Evolutionary conservation across 106 monocot species (phyloP), one percentile per base, ranked within the genome.

Genomic region (Dendrobium huoshanense): DNA sequence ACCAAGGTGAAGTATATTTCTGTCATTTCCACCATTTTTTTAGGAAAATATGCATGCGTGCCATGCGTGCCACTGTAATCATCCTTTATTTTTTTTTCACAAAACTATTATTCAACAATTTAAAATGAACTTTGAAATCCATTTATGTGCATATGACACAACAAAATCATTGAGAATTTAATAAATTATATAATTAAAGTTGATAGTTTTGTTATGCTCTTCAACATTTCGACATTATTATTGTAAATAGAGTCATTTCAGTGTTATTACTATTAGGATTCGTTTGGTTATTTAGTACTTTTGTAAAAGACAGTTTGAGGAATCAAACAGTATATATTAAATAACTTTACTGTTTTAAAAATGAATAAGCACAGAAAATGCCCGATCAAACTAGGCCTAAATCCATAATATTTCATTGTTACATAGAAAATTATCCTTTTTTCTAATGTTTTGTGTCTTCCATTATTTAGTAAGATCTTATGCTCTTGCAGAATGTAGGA

Each of bases 1-100:
- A 84, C 15, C 78, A 84, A 82, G 92, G 91, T 96, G 80, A 3
- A 33, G 2, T 19, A 19, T 55, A 7, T 58, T 5, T 4, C 79
- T 31, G 3, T 43, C 74, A 41, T 68, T 31, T 11, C 65, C n/a
- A 75, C 33, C 29, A 25, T 48, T 59, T 55, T 67, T 67, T 67
- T 29, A 25, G 18, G 8, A 10, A 25, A 18, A 68, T 4, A 7
- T 49, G 44, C 9, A 2, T 19, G 13, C 56, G 0, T 15, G 19
- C 19, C 9, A 2, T 19, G 13, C 56, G 0, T 15, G 19, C 19
- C 13, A 67, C 11, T 72, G 70, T 73, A 10, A 58, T 72, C 77
- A 13, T 33, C 29, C 40, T 31, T 31, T 31, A 27, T 27, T 49
- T 75, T 42, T 75, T 42, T 2, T 77, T 41, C 25, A 72, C 51